Conservation (phyloP, 2,329 filamentous ascomycete genomes). For the Lizonia empirigonia region DNA sequence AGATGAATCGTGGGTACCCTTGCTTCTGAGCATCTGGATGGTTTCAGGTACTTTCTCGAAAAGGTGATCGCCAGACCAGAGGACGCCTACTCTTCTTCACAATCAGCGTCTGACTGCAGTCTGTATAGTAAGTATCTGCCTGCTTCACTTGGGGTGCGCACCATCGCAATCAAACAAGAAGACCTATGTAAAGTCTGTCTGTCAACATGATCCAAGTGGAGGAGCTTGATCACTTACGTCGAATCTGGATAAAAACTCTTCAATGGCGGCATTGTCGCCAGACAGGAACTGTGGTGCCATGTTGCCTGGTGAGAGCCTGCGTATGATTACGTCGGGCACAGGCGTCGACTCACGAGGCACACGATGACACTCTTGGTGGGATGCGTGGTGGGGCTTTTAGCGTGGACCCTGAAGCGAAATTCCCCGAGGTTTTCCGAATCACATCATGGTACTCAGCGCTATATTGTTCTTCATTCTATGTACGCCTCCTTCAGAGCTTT, state of each 20-base stretch:
- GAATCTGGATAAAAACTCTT: conserved; percentile 85
- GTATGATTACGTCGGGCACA: neutral
- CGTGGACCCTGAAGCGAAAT: conserved; percentile 23
- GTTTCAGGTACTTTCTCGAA: conserved; percentile 87
- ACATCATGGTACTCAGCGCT: conserved; percentile 10
- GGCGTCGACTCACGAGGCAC: neutral
- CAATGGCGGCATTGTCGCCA: conserved; percentile 76
- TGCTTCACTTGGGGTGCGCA: conserved; percentile 48
- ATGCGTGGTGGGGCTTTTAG: conserved; percentile 39
- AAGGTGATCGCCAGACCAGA: conserved; percentile 94
- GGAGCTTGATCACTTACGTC: conserved; percentile 68
- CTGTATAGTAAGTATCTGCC: neutral
- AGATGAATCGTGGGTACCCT: too few relatives aligned
- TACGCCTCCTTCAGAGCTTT: conserved; percentile 29
- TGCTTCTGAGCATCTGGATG: conserved; percentile 77
- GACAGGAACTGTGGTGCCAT: conserved; percentile 68
- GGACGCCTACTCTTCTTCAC: conserved; percentile 71
- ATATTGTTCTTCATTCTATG: conserved; percentile 13
- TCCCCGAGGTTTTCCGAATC: conserved; percentile 16
- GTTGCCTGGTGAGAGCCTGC: neutral
- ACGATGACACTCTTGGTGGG: conserved; percentile 17
- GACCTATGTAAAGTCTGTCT: conserved; percentile 62
- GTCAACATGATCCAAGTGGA: conserved; percentile 25
- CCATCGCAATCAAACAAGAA: conserved; percentile 98
- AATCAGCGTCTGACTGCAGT: conserved; percentile 37